phyloP scores from a whole-genome alignment of 345 rosid species.

The Lumnitzera littorea region DNA sequence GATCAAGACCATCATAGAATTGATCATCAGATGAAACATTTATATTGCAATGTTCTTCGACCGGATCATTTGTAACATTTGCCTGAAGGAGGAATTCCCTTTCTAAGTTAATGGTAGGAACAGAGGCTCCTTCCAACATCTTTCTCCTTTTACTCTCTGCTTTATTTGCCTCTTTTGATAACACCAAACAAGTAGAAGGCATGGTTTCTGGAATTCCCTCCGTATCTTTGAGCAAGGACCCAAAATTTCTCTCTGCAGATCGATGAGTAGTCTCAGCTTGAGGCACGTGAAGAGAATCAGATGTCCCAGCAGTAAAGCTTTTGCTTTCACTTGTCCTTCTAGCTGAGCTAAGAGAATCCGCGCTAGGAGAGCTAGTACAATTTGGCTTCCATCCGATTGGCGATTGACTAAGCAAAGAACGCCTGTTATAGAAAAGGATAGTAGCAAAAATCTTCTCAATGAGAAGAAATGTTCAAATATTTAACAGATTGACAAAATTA shows the following conservation, averaged over 20 bases:
- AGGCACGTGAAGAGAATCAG: constrained; percentile 30
- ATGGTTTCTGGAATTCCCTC: constrained; percentile 21
- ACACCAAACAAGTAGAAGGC: constrained; percentile 10
- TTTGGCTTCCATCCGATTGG: constrained; percentile 42
- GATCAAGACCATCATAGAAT: constrained; percentile 65
- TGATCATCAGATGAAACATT: constrained; percentile 52
- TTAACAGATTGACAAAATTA: neutral
- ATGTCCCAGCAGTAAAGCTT: constrained; percentile 34
- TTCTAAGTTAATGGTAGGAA: constrained; percentile 54
- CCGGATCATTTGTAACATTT: constrained; percentile 7
- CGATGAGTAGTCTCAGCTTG: constrained; percentile 16
- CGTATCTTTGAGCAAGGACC: constrained; percentile 16
- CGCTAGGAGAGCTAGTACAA: constrained; percentile 25
- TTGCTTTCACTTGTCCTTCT: constrained; percentile 25
- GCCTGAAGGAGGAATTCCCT: constrained; percentile 26
- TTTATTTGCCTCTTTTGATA: constrained; percentile 16
- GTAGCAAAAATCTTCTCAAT: neutral
- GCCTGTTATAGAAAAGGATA: constrained; percentile 34
- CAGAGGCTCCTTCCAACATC: constrained; percentile 30
- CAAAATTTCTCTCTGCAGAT: constrained; percentile 15
- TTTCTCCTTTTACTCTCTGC: constrained; percentile 47
- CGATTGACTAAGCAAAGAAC: constrained; percentile 88
- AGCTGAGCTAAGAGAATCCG: constrained; percentile 22
- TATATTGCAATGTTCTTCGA: constrained; percentile 2
- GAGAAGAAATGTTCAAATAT: neutral